These are phyloP conservation scores for Eugenia klotzschiana DNA, from an alignment of 441 rosid genomes.

Conservation along the genomic window DNA sequence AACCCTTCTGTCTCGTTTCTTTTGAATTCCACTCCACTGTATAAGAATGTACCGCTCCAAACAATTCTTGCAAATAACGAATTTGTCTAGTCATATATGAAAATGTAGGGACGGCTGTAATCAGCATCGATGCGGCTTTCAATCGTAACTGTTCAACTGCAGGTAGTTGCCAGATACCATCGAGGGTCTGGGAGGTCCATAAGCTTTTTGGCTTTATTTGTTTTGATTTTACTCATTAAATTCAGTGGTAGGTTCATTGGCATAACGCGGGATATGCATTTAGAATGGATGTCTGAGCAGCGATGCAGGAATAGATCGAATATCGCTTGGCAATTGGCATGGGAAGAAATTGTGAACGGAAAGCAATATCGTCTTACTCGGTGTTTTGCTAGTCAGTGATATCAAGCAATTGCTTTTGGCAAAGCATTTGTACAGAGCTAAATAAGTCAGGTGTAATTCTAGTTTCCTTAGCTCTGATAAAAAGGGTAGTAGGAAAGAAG, in stretches of 20 bases:
- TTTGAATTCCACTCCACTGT: neutral
- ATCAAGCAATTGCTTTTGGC: neutral
- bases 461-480: too few relatives aligned
- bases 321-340: neutral
- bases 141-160: neutral
- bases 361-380: neutral
- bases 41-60: neutral
- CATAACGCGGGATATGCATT: neutral
- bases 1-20: neutral
- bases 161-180: neutral
- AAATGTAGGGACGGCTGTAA: neutral
- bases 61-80: neutral
- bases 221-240: neutral
- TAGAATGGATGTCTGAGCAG: neutral
- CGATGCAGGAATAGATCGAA: neutral
- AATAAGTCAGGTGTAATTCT: neutral
- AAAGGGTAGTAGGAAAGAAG: too few relatives aligned
- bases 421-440: neutral
- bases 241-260: neutral
- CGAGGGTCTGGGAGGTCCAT: neutral
- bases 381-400: neutral
- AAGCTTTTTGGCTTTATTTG: neutral
- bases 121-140: neutral
- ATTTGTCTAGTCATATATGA: neutral
- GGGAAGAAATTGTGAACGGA: neutral